Evolutionary conservation across 83 land plant genomes (phyloP).

Genomic region (Picea abies): DNA sequence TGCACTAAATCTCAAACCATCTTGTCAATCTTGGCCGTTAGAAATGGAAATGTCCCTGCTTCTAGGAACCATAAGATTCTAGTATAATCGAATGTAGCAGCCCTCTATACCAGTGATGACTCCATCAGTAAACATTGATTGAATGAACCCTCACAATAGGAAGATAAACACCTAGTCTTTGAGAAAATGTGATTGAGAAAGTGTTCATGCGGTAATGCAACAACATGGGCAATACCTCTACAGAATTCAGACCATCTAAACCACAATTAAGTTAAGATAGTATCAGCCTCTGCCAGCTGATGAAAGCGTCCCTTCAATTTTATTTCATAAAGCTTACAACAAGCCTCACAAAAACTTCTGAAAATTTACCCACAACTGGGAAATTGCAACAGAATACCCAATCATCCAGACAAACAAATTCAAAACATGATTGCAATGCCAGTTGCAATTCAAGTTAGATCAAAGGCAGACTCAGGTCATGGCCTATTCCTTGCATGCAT

Average conservation of each 20-base stretch:
- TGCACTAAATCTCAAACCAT: background rate
- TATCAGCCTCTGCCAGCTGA: too few species aligned
- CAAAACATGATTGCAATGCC: background rate
- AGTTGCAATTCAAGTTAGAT: background rate
- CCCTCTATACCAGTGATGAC: background rate
- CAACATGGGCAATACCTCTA: background rate
- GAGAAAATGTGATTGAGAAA: background rate
- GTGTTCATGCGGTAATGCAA: background rate
- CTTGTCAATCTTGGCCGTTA: background rate
- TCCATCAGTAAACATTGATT: background rate
- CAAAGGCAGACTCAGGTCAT: background rate
- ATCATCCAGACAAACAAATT: background rate
- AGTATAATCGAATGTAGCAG: background rate
- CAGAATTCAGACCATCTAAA: background rate
- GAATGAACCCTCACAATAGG: background rate
- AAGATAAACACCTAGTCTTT: conserved; percentile 1
- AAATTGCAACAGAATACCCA: background rate
- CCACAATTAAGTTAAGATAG: background rate
- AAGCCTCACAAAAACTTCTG: background rate
- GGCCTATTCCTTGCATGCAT: background rate
- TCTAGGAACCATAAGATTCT: too few species aligned
- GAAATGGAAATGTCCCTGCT: background rate
- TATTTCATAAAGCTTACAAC: background rate
- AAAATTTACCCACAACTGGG: background rate
- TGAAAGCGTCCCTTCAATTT: background rate